Percentiles rank a stretch among this genome's conserved stretches.
Conservation (phyloP, 495 filamentous ascomycete species). For the Barbatosphaeria neglecta region DNA sequence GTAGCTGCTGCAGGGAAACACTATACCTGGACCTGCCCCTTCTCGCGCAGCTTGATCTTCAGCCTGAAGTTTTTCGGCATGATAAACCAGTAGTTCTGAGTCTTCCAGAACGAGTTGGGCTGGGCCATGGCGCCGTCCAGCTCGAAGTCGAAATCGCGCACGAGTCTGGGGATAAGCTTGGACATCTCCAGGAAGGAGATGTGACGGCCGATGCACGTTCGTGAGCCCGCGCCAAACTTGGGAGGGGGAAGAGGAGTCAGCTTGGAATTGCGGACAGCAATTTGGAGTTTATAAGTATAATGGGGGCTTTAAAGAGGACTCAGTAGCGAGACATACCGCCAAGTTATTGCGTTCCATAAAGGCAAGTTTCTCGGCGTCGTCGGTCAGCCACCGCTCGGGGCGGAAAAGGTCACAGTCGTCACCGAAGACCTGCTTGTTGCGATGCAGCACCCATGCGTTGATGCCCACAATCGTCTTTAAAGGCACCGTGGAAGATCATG, state of each 20-base stretch:
- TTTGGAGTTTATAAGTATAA: not conserved
- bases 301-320: not conserved
- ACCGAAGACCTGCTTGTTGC: constrained; percentile 36
- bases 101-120: constrained; percentile 9
- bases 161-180: constrained; percentile 49
- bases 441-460: constrained; percentile 41
- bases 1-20: too few species aligned
- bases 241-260: too few species aligned
- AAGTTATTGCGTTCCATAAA: constrained; percentile 24
- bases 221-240: constrained; percentile 46
- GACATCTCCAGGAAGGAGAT: constrained; percentile 49
- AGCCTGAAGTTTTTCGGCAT: constrained; percentile 22
- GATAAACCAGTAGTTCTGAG: constrained; percentile 46
- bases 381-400: constrained; percentile 40
- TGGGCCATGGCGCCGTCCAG: not conserved
- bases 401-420: constrained; percentile 25
- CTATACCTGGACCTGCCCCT: too few species aligned
- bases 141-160: constrained; percentile 39
- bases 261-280: too few species aligned
- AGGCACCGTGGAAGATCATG: too few species aligned
- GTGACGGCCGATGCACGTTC: constrained; percentile 56
- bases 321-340: constrained; percentile 6
- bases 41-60: not conserved
- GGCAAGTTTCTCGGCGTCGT: constrained; percentile 20
- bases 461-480: constrained; percentile 40